Base-by-base conservation (phyloP, 768 basidiomycete species). In the Suillus tomentosus region DNA sequence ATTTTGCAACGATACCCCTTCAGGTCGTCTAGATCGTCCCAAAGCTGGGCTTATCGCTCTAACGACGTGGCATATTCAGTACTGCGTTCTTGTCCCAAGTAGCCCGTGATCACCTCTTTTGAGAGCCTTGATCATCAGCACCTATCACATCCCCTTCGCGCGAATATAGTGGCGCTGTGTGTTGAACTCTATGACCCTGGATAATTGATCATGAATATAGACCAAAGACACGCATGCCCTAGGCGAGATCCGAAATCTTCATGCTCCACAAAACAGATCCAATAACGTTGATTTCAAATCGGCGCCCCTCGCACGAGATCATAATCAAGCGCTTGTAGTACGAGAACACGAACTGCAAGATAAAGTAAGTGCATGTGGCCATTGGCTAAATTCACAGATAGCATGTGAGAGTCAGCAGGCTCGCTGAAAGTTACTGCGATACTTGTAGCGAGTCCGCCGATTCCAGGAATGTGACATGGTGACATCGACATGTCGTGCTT, bases 11-110 rank as follows among this genome's bases (percentile, higher is more conserved):
- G 13, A 42, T 42, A 9, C 57, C 40, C 40, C 24, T 58, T 58
- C 57, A 27, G 34, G 53, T 34, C 53, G 53, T 54, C 37, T 27
- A 39, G 37, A 24, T 57, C 17, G 56, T 57, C 17, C 39, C 22
- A 24, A 57, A 43, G 40, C 40, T 42, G 24, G 14, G 5, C 15
- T 34, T 54, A 54, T 57, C 22, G 24, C 39, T 40, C 17, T 42
- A 42, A 58, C 34, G 57, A 58, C 53, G 53, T 54, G 53, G 53
- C 53, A 54, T 34, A 3, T 54, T 34, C 53, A 34, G 19, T 31
- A 19, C 53, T 17, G 53, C 53, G 31, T 19, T 50, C 36, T 31
- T 54, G 19, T 54, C 31, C 6, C 53, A 53, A 10, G 36, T 37
- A 10, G 19, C 53, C 31, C 17, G 31, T 19, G 17, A 54, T 34